Evolutionary conservation across 805 yeast genomes (phyloP).

Genomic region (Kazachstania psychrophila): DNA sequence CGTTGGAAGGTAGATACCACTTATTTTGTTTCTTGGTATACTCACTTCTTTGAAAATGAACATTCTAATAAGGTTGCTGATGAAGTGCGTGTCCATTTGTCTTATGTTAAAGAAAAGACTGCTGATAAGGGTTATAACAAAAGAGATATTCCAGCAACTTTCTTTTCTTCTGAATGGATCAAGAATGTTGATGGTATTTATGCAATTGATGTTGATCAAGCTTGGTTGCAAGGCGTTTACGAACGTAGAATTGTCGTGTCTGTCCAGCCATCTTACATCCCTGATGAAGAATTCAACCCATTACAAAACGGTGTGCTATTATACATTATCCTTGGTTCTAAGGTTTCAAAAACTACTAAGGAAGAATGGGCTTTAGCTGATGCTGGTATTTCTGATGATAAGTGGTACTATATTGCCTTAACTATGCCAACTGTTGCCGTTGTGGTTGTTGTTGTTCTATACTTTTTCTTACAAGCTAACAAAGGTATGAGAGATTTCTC

Average conservation of each 20-base stretch:
- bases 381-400: slow-evolving; percentile 37
- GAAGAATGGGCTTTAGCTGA: slow-evolving; percentile 36
- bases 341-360: slow-evolving; percentile 37
- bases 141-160: slow-evolving; percentile 37
- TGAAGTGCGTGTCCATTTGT: slow-evolving; percentile 58
- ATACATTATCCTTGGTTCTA: slow-evolving; percentile 31
- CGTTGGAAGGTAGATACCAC: slow-evolving; percentile 50
- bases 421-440: slow-evolving; percentile 60
- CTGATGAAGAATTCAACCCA: slow-evolving; percentile 58
- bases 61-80: slow-evolving; percentile 37
- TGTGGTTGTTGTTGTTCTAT: slow-evolving; percentile 53
- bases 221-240: slow-evolving; percentile 53
- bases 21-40: slow-evolving; percentile 76
- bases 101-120: slow-evolving; percentile 49
- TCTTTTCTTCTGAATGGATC: slow-evolving; percentile 68
- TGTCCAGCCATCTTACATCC: slow-evolving; percentile 60
- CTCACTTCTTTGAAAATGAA: slow-evolving; percentile 43
- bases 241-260: slow-evolving; percentile 52
- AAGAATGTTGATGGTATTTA: slow-evolving; percentile 50
- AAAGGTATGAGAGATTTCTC: slow-evolving; percentile 47
- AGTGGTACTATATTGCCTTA: slow-evolving; percentile 54
- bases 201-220: slow-evolving; percentile 51
- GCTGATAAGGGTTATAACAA: slow-evolving; percentile 50
- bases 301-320: slow-evolving; percentile 46
- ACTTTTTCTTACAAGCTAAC: slow-evolving; percentile 50